Evolutionary conservation across 2,329 filamentous ascomycete species (phyloP), one percentile per base, ranked within the genome.

Genomic region (Xylariaceae sp.): DNA sequence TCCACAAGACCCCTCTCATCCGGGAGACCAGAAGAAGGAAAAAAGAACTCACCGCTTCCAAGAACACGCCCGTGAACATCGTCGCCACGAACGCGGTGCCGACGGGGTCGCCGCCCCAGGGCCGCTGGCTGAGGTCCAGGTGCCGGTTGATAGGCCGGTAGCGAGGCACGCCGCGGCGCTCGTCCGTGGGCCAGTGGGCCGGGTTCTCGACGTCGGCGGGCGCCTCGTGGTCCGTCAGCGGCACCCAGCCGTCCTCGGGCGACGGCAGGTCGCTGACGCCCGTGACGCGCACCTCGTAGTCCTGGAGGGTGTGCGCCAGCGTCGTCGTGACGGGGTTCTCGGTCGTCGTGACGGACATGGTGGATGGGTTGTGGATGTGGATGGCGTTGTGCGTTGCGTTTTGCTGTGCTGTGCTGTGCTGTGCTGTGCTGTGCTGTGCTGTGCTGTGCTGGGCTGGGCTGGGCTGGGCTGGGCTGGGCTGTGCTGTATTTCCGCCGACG

Each of bases 251-350:
- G 26, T 29, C n/a, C 9, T 17, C 30, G 13, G 30, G 13, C 30
- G 8, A n/a, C 9, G 46, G 43, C 19, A 51, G 35, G 26, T 43
- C 41, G 18, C 41, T 30, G 19, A 43, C 43, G 28, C 42, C 41
- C n/a, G 46, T 51, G 34, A 57, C 45, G 4, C 45, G 51, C 39
- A 62, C 52, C 15, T 56, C 53, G 44, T 63, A 62, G 47, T 63
- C 58, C 17, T 48, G 45, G 9, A 61, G 50, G 11, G 49, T 46
- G 28, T 51, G 39, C 18, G 41, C 32, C n/a, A 51, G 31, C 11
- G 48, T 46, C 18, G 46, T 53, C 8, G 48, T 48, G 19, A 50
- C 35, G n/a, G 49, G 53, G 22, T 54, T 54, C 34, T 54, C 51
- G 24, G 45, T 46, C 24, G 53, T 50, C 9, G 51, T 56, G 6